Percentiles rank a stretch among this genome's conserved stretches.
Conservation (phyloP, 371 early-diverging fungal genomes). For the Gilbertella persicaria region DNA sequence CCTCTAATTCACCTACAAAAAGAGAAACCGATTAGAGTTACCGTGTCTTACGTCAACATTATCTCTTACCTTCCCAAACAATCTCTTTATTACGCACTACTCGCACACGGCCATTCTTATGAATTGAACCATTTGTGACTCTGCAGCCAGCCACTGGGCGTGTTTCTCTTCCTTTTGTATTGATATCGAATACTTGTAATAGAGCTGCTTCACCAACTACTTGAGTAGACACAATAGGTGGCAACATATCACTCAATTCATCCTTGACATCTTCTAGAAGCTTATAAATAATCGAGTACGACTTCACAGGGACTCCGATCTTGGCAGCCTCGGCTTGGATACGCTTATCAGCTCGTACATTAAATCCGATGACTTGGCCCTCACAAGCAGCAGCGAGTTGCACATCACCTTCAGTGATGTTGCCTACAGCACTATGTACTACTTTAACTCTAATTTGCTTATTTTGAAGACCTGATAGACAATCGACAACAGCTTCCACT, state of each 20-base stretch:
- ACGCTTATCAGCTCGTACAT: constrained; percentile 81
- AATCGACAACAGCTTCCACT: constrained; percentile 85
- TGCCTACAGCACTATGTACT: constrained; percentile 82
- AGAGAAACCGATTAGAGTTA: constrained; percentile 1
- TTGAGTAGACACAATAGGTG: constrained; percentile 73
- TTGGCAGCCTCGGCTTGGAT: constrained; percentile 63
- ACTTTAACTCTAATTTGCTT: constrained; percentile 78
- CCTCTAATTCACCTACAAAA: constrained; percentile 51
- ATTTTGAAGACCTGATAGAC: constrained; percentile 74
- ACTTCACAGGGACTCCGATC: constrained; percentile 64
- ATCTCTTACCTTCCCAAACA: constrained; percentile 67
- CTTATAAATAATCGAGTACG: constrained; percentile 86
- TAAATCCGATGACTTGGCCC: constrained; percentile 84
- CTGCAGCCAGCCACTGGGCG: constrained; percentile 86
- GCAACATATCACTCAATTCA: constrained; percentile 74
- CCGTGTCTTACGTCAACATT: not conserved
- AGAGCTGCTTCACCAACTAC: constrained; percentile 90
- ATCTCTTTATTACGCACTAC: constrained; percentile 67
- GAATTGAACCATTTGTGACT: constrained; percentile 75
- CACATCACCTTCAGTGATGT: constrained; percentile 80
- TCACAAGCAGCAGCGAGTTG: constrained; percentile 68
- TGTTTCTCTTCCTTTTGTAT: constrained; percentile 65
- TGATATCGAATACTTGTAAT: constrained; percentile 79
- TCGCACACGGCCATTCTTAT: constrained; percentile 61
- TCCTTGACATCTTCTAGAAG: constrained; percentile 87